phyloP scores from a whole-genome alignment of 2,329 filamentous ascomycete genomes.

The Paecilomyces niveus region DNA sequence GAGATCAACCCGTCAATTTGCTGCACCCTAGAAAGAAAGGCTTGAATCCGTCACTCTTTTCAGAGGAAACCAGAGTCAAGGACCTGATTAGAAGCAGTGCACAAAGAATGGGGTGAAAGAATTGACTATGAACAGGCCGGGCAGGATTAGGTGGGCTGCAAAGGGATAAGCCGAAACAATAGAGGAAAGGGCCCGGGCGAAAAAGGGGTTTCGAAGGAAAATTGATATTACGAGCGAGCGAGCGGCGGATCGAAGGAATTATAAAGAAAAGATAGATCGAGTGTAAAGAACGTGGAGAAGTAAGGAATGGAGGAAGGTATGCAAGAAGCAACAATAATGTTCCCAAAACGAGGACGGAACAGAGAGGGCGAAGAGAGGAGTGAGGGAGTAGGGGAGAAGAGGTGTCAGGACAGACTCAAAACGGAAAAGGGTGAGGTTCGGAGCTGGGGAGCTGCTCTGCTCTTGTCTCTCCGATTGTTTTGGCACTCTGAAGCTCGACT shows the following conservation, averaged over 20 bases:
- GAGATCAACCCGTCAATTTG: not conserved
- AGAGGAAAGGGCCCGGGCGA: conserved; percentile 11
- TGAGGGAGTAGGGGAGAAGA: conserved; percentile 2
- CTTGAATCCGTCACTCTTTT: not conserved
- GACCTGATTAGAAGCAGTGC: not conserved
- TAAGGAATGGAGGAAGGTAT: conserved; percentile 13
- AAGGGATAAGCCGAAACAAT: conserved; percentile 13
- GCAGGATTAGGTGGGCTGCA: conserved; percentile 13
- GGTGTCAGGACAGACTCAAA: not conserved
- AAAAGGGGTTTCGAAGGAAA: conserved; percentile 18
- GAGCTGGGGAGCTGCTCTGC: not conserved
- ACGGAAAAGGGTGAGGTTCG: not conserved
- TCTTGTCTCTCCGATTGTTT: not conserved
- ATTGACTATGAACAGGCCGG: conserved; percentile 10
- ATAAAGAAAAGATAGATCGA: conserved; percentile 12
- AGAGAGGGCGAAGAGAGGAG: not conserved
- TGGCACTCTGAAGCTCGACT: not conserved
- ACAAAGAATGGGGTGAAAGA: conserved; percentile 5
- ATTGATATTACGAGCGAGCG: conserved; percentile 34
- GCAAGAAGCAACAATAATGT: conserved; percentile 5
- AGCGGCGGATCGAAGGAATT: conserved; percentile 5
- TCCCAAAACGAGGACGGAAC: conserved; percentile 3
- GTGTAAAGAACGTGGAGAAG: conserved; percentile 17
- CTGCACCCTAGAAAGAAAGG: not conserved
- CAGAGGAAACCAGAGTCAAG: not conserved